Percentiles rank a stretch among this genome's conserved stretches.
Conservation (phyloP, 192 early-diverging fungal species). For the Dimargaris verticillata region DNA sequence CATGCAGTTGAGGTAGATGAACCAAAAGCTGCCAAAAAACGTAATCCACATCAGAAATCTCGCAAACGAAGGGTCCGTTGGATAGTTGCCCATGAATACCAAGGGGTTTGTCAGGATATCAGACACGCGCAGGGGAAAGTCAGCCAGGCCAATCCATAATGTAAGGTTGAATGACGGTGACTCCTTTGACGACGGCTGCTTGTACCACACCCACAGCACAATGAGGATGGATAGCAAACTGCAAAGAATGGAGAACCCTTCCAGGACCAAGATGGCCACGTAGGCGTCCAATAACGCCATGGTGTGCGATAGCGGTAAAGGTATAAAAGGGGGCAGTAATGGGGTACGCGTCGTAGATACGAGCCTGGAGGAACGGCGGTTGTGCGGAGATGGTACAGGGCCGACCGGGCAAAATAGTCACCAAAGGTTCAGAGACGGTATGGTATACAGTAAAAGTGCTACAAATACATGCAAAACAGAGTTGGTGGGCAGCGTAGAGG, state of each 20-base stretch:
- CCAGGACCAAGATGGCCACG: no score
- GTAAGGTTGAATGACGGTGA: conserved; percentile 2
- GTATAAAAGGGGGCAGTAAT: no score
- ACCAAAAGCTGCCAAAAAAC: conserved; percentile 2
- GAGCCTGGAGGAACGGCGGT: no score
- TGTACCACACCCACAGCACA: conserved; percentile 8
- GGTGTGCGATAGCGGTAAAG: no score
- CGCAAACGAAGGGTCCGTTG: neutral
- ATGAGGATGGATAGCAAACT: conserved; percentile 8
- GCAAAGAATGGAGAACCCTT: conserved; percentile 3
- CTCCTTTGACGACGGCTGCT: conserved; percentile 9
- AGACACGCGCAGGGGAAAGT: neutral
- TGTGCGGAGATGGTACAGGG: no score
- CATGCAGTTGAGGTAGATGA: conserved; percentile 7
- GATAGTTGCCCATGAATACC: neutral
- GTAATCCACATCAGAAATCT: neutral
- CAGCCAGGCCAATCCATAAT: neutral
- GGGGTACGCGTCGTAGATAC: no score
- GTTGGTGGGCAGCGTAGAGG: no score
- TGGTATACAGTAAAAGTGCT: no score
- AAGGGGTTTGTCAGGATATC: neutral
- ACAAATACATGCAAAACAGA: no score
- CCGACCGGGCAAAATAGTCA: no score
- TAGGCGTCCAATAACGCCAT: no score
- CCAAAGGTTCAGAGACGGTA: no score